Percentiles rank a stretch among this genome's conserved stretches.
phyloP scores from a whole-genome alignment of 257 asterid genomes.

The Capsicum rhomboideum region DNA sequence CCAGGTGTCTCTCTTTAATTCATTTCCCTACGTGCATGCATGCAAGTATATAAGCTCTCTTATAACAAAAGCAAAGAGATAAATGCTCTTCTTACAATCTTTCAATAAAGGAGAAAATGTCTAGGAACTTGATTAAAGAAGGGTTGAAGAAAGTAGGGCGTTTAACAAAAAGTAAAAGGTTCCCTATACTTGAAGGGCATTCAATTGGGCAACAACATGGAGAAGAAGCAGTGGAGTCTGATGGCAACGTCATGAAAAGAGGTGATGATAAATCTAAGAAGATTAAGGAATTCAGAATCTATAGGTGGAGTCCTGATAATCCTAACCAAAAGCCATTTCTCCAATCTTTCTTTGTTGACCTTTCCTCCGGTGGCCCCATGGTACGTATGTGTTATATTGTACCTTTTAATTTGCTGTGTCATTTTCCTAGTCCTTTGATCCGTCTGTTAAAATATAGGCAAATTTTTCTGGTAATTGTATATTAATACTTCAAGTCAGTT shows the following conservation, averaged over 20 bases:
- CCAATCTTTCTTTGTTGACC: slow-evolving; percentile 49
- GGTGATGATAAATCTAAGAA: background rate
- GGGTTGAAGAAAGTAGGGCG: slow-evolving; percentile 22
- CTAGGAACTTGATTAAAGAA: slow-evolving; percentile 25
- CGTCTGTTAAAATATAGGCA: too few species aligned
- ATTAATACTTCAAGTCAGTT: too few species aligned
- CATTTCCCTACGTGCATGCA: background rate
- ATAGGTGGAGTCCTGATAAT: slow-evolving; percentile 59
- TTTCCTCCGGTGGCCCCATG: slow-evolving; percentile 71
- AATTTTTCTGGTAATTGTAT: too few species aligned
- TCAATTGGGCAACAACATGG: slow-evolving; percentile 55
- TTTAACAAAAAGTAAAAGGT: slow-evolving; percentile 12
- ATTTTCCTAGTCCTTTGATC: too few species aligned
- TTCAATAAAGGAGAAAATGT: slow-evolving; percentile 5
- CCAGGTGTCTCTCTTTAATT: slow-evolving; percentile 15
- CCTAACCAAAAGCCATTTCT: slow-evolving; percentile 53
- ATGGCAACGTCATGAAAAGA: slow-evolving; percentile 5
- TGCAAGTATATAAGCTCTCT: background rate
- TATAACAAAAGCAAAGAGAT: background rate
- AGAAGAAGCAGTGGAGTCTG: slow-evolving; percentile 27
- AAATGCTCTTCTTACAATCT: background rate
- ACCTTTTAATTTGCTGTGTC: too few species aligned
- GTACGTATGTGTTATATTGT: too few species aligned
- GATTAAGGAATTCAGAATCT: slow-evolving; percentile 62
- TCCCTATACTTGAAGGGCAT: slow-evolving; percentile 43